Evolutionary conservation across 257 asterid genomes (phyloP).

Genomic region (Ilex aquifolium): DNA sequence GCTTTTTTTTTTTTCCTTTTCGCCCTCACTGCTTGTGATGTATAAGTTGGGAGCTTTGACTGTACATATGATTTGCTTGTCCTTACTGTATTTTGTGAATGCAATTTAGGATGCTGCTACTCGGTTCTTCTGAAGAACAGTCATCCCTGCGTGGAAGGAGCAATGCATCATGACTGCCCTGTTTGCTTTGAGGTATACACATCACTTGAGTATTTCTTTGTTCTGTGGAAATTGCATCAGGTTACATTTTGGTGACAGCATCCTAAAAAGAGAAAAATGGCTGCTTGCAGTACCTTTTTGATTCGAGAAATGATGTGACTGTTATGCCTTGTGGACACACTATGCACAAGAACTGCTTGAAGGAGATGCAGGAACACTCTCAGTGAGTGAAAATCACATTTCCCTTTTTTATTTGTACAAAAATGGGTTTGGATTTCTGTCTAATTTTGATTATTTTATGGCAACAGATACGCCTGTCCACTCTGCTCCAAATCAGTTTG

Average conservation of each 20-base stretch:
- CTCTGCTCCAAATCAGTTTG: constrained; percentile 80
- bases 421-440: not conserved
- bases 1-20: not conserved
- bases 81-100: constrained; percentile 11
- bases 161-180: constrained; percentile 95
- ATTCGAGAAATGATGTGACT: constrained; percentile 61
- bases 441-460: not conserved
- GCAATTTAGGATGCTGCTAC: constrained; percentile 37
- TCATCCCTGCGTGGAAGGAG: constrained; percentile 84
- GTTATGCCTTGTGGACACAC: constrained; percentile 87
- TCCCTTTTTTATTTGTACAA: not conserved
- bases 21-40: not conserved
- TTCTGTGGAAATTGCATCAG: not conserved
- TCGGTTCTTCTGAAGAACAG: constrained; percentile 42
- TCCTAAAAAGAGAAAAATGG: not conserved
- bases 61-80: not conserved
- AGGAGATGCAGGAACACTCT: constrained; percentile 76
- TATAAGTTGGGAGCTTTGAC: not conserved
- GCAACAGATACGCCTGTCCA: constrained; percentile 68
- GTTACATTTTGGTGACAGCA: not conserved
- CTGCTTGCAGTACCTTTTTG: constrained; percentile 59
- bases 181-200: constrained; percentile 73
- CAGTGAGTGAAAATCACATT: constrained; percentile 36
- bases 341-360: constrained; percentile 73
- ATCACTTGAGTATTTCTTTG: not conserved